These are phyloP conservation scores for Onygena corvina DNA, from an alignment of 2,329 filamentous ascomycete species.

Conservation along the genomic window DNA sequence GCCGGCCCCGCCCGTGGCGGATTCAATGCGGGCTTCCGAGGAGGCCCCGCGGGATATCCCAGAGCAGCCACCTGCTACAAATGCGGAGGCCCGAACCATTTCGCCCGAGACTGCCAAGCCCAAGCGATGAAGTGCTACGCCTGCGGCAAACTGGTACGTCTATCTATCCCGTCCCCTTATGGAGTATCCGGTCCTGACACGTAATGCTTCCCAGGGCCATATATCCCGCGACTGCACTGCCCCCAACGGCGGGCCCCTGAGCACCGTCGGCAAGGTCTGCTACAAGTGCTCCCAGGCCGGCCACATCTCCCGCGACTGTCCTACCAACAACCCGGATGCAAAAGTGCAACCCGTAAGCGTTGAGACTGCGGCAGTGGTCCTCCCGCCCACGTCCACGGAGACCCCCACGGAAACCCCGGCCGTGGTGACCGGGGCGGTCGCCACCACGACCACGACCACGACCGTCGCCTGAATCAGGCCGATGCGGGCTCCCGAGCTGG, in stretches of 20 bases:
- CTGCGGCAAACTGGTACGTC: conserved; percentile 65
- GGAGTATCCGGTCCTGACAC: conserved; percentile 9
- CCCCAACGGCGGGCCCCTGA: conserved; percentile 88
- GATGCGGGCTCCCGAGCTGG: neutral
- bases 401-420: conserved; percentile 26
- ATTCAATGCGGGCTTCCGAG: conserved; percentile 51
- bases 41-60: conserved; percentile 52
- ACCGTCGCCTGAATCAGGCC: neutral
- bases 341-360: conserved; percentile 19
- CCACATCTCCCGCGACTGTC: conserved; percentile 92
- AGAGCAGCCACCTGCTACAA: conserved; percentile 53
- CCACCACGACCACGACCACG: conserved; percentile 14
- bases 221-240: conserved; percentile 93
- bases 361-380: conserved; percentile 30
- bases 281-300: conserved; percentile 94
- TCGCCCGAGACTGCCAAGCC: conserved; percentile 94
- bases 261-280: conserved; percentile 95
- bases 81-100: conserved; percentile 84
- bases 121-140: conserved; percentile 98
- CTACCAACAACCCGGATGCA: conserved; percentile 53
- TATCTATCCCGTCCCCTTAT: neutral
- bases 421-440: conserved; percentile 34
- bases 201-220: conserved; percentile 48
- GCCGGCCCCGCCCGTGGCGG: conserved; percentile 56
- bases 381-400: conserved; percentile 22